phyloP scores from a whole-genome alignment of 805 yeast species.

The Saturnispora serradocipensis region DNA sequence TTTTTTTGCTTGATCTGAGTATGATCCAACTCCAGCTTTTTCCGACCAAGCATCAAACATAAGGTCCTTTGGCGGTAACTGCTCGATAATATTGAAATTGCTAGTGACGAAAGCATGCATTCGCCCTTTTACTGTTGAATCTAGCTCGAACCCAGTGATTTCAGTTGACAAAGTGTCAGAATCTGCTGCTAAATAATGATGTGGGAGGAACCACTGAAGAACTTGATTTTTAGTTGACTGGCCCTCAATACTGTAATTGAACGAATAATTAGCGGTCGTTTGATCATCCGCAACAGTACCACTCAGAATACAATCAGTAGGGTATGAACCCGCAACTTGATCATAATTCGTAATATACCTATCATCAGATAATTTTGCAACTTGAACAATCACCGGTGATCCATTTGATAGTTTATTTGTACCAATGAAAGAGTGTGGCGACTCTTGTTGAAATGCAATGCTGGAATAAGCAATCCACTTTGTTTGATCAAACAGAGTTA shows the following conservation, averaged over 20 bases:
- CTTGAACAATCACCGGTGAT: slow-evolving; percentile 38
- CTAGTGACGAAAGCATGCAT: slow-evolving; percentile 39
- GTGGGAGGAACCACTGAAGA: slow-evolving; percentile 45
- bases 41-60: slow-evolving; percentile 53
- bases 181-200: slow-evolving; percentile 35
- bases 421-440: slow-evolving; percentile 23
- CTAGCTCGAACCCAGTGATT: slow-evolving; percentile 28
- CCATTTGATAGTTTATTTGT: slow-evolving; percentile 28
- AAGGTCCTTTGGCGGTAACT: slow-evolving; percentile 26
- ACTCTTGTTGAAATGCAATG: slow-evolving; percentile 11
- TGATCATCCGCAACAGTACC: slow-evolving; percentile 27
- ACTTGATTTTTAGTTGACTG: slow-evolving; percentile 16
- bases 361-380: slow-evolving; percentile 34
- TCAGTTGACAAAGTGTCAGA: slow-evolving; percentile 15
- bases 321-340: slow-evolving; percentile 61
- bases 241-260: slow-evolving; percentile 29
- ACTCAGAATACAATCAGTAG: slow-evolving; percentile 34
- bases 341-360: slow-evolving; percentile 39
- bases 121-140: slow-evolving; percentile 46
- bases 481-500: slow-evolving; percentile 44
- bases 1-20: slow-evolving; percentile 29
- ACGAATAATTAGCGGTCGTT: slow-evolving; percentile 31
- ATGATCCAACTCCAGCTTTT: slow-evolving; percentile 30
- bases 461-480: slow-evolving; percentile 57
- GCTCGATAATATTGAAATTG: slow-evolving; percentile 23